Conservation (phyloP, 345 rosid species). For the Viola odorata region DNA sequence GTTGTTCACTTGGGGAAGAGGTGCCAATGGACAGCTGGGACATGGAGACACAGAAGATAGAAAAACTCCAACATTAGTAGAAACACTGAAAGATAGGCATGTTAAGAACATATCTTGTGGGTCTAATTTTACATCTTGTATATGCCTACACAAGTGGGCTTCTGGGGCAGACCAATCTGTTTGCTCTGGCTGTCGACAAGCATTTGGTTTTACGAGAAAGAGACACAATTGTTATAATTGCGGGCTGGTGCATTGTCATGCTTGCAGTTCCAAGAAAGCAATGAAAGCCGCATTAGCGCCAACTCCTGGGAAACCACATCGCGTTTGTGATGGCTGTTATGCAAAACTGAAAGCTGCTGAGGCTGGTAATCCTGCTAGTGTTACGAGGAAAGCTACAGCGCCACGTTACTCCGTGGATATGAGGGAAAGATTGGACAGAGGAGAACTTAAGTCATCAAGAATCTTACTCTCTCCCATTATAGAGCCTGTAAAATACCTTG, state of each 20-base stretch:
- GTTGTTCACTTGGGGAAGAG: conserved; percentile 95
- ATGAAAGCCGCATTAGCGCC: conserved; percentile 93
- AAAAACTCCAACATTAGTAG: conserved; percentile 68
- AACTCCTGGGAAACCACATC: conserved; percentile 95
- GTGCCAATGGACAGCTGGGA: conserved; percentile 82
- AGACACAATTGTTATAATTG: conserved; percentile 93
- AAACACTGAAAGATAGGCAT: conserved; percentile 73
- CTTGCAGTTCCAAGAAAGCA: conserved; percentile 94
- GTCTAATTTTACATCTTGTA: conserved; percentile 79
- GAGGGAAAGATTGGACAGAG: conserved; percentile 43
- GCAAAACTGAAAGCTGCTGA: conserved; percentile 80
- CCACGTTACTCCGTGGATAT: conserved; percentile 45
- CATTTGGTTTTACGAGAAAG: conserved; percentile 92
- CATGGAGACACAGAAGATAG: conserved; percentile 82
- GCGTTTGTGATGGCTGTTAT: conserved; percentile 90
- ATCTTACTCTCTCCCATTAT: conserved; percentile 48
- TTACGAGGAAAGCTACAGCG: conserved; percentile 36
- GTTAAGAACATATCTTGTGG: conserved; percentile 93
- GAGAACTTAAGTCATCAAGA: conserved; percentile 47
- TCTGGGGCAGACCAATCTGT: conserved; percentile 90
- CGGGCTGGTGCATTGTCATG: conserved; percentile 90
- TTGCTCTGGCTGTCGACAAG: conserved; percentile 88
- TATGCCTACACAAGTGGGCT: conserved; percentile 95
- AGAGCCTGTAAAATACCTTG: conserved; percentile 70
- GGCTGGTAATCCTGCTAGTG: conserved; percentile 29